Percentiles rank a stretch among this genome's conserved stretches.
Conservation (phyloP, 352 stramenopile species). For the Globisporangium abappressorium region DNA sequence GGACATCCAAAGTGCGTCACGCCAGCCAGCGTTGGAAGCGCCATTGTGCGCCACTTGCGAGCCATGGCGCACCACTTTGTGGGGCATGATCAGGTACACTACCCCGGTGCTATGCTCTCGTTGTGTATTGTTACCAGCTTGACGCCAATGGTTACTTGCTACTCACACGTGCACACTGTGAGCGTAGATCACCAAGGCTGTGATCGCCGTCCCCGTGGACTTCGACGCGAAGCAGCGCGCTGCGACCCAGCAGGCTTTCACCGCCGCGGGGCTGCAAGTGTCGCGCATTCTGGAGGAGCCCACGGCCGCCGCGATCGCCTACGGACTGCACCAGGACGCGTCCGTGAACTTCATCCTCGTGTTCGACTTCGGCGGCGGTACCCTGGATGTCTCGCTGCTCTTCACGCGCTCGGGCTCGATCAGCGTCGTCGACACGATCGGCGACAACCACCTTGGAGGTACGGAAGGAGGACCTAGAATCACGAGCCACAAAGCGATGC, state of each 20-base stretch:
- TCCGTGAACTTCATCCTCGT: constrained; percentile 95
- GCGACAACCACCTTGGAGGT: constrained; percentile 94
- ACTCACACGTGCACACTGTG: constrained; percentile 46
- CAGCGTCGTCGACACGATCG: constrained; percentile 93
- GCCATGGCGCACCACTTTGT: constrained; percentile 49
- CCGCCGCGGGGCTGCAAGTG: constrained; percentile 91
- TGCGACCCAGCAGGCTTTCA: constrained; percentile 75
- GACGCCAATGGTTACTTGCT: neutral
- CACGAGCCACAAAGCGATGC: neutral
- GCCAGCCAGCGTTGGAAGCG: constrained; percentile 39
- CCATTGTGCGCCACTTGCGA: constrained; percentile 43
- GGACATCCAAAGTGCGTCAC: constrained; percentile 46
- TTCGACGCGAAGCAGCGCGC: constrained; percentile 89
- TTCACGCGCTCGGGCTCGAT: constrained; percentile 91
- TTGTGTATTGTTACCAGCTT: neutral
- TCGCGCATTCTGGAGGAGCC: constrained; percentile 97
- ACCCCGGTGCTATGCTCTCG: neutral
- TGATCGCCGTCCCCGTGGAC: constrained; percentile 90
- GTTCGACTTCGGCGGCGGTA: constrained; percentile 97
- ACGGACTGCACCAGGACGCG: constrained; percentile 93
- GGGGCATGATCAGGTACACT: constrained; percentile 48
- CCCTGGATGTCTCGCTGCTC: constrained; percentile 95
- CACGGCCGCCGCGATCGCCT: constrained; percentile 97
- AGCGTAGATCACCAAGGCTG: constrained; percentile 74
- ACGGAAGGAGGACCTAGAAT: neutral